phyloP scores from a whole-genome alignment of 306 rosid genomes.

The Fagus crenata region DNA sequence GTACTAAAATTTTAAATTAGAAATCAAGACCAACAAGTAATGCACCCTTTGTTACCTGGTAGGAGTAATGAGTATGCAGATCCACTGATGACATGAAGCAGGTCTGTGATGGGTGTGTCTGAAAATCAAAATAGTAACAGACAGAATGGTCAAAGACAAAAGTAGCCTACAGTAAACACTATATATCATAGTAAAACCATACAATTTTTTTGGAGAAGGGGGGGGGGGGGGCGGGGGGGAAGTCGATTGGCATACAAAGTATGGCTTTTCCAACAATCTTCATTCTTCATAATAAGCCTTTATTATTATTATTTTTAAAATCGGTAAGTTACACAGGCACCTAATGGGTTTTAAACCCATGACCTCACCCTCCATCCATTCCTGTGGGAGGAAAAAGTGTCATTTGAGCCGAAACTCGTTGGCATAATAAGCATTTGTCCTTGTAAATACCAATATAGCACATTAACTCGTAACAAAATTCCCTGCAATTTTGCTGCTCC shows the following conservation, averaged over 20 bases:
- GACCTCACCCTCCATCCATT: too few relatives aligned
- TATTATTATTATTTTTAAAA: too few relatives aligned
- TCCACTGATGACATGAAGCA: conserved; percentile 99
- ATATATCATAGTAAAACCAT: not conserved
- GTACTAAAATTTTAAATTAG: not conserved
- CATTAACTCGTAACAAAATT: not conserved
- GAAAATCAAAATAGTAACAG: conserved; percentile 39
- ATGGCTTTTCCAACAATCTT: not conserved
- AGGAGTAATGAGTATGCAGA: conserved; percentile 97
- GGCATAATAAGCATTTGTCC: too few relatives aligned
- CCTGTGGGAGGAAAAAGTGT: too few relatives aligned
- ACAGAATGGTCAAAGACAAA: conserved; percentile 16
- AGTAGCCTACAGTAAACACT: not conserved
- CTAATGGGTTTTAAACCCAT: too few relatives aligned
- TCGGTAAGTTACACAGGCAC: too few relatives aligned
- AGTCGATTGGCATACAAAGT: not conserved
- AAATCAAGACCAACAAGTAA: conserved; percentile 4
- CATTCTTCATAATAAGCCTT: not conserved
- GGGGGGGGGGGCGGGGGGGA: not conserved
- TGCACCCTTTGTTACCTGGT: conserved; percentile 66
- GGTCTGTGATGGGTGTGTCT: conserved; percentile 99
- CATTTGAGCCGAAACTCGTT: too few relatives aligned
- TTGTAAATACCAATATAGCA: not conserved
- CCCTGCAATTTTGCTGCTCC: not conserved
- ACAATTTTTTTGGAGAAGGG: too few relatives aligned